These are phyloP conservation scores for Fraxinus platypoda DNA, from an alignment of 305 asterid species.

Conservation along the genomic window DNA sequence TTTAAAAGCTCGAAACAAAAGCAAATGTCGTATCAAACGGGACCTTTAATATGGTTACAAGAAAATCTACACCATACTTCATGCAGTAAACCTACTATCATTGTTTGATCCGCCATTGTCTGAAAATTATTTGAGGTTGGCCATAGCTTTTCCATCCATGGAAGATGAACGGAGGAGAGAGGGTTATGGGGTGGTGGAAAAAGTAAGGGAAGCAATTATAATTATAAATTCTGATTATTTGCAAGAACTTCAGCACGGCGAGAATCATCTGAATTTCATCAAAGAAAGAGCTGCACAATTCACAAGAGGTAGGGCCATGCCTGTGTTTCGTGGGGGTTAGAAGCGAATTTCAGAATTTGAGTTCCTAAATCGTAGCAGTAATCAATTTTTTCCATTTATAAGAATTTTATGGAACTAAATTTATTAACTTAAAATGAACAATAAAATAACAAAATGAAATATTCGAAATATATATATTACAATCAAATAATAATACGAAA, in stretches of 20 bases:
- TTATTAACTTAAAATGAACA: too few species aligned
- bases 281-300: slow-evolving; percentile 24
- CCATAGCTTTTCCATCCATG: slow-evolving; percentile 23
- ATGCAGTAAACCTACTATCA: slow-evolving; percentile 38
- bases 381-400: too few species aligned
- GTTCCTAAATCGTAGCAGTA: too few species aligned
- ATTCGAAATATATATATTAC: too few species aligned
- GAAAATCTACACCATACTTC: slow-evolving; percentile 31
- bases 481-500: too few species aligned
- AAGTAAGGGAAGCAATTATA: slow-evolving; percentile 34
- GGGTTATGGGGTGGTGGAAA: slow-evolving; percentile 25
- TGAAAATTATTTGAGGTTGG: slow-evolving; percentile 31
- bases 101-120: slow-evolving; percentile 36
- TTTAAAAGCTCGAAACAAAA: too few species aligned
- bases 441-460: too few species aligned
- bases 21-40: too few species aligned
- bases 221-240: slow-evolving; percentile 26
- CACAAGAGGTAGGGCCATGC: not conserved
- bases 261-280: not conserved
- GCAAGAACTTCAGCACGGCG: slow-evolving; percentile 5
- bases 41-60: slow-evolving; percentile 19
- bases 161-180: not conserved
- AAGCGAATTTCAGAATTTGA: too few species aligned
- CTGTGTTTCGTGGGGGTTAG: too few species aligned
- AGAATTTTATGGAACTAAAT: too few species aligned